These are phyloP conservation scores for Candida golubevii DNA, from an alignment of 805 yeast species.

Conservation along the genomic window DNA sequence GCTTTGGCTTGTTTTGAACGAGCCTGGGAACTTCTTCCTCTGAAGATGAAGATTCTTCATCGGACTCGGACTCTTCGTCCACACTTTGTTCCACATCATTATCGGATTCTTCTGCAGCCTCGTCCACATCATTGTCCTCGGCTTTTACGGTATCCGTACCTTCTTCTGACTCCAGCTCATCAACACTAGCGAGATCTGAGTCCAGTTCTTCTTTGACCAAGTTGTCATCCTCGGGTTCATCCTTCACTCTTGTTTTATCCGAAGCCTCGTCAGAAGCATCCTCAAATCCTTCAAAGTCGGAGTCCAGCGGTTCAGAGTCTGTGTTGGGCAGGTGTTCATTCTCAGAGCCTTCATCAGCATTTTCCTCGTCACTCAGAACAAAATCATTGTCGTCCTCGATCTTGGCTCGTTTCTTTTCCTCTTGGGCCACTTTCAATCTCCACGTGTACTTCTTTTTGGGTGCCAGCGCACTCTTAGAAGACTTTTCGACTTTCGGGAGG, in stretches of 20 bases:
- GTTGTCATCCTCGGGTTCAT: not conserved
- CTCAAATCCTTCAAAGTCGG: slow-evolving; percentile 10
- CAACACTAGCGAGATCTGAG: not conserved
- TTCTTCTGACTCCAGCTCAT: slow-evolving; percentile 4
- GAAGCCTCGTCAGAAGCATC: not conserved
- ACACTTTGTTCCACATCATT: slow-evolving; percentile 23
- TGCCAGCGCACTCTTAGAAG: slow-evolving; percentile 17
- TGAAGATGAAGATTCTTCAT: slow-evolving; percentile 26
- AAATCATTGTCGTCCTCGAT: slow-evolving; percentile 65
- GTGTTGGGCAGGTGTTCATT: slow-evolving; percentile 15
- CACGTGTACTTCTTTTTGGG: slow-evolving; percentile 61
- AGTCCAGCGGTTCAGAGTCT: slow-evolving; percentile 8
- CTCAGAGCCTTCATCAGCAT: slow-evolving; percentile 19
- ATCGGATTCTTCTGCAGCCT: slow-evolving; percentile 10
- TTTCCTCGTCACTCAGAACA: slow-evolving; percentile 30
- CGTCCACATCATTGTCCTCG: slow-evolving; percentile 9
- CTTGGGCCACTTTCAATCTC: slow-evolving; percentile 44
- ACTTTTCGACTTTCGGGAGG: slow-evolving; percentile 43
- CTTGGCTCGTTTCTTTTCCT: slow-evolving; percentile 34
- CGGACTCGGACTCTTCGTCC: slow-evolving; percentile 28
- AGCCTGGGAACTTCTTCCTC: slow-evolving; percentile 31
- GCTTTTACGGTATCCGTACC: slow-evolving; percentile 11
- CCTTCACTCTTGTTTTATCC: not conserved
- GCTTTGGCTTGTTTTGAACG: slow-evolving; percentile 40
- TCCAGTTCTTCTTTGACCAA: not conserved